Evolutionary conservation across 2,329 filamentous ascomycete genomes (phyloP), one percentile per base, ranked within the genome.

Genomic region (Microdochium trichocladiopsis): DNA sequence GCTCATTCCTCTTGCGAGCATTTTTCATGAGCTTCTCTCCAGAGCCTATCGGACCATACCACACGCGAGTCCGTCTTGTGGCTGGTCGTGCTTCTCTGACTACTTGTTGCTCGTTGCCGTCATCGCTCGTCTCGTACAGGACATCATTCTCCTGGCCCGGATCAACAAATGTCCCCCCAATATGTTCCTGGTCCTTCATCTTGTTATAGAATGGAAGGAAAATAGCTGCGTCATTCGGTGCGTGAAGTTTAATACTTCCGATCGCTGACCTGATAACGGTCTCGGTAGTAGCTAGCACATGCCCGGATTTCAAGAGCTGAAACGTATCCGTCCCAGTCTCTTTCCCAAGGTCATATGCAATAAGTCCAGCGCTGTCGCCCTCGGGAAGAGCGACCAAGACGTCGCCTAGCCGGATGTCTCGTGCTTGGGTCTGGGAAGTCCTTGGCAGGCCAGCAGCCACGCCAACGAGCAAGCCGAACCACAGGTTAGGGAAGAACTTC

Each of bases 391-490:
- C 63, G 1, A 72, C 64, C 4, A 72, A 60, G 0, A 72, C 60
- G 55, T 71, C 66, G 1, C 69, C 69, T n/a, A 72, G 60, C 2
- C 69, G 64, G 12, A 71, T 72, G 53, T 71, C 68, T 2, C 57
- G 56, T 2, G 60, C 57, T 0, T 66, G 64, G 2, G 1, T 49
- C 37, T 49, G 31, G 1, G 43, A 49, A 2, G 67, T 53, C 25
- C 64, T 57, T 0, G 66, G 69, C 2, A 71, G 60, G 0, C 68
- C 69, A 0, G 66, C 63, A 4, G 65, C 66, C 10, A 72, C 60
- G 23, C 69, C 68, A 10, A 72, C 66, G 1, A 71, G 57, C 1
- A 72, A 57, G 1, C 66, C 65, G 31, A 69, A 68, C 61, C 64
- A 66, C 14, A 72, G 57, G 48, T 69, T 69, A 0, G 63, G 64